These are phyloP conservation scores for Penicillium fimorum DNA, from an alignment of 495 filamentous ascomycete genomes.

Conservation along the genomic window DNA sequence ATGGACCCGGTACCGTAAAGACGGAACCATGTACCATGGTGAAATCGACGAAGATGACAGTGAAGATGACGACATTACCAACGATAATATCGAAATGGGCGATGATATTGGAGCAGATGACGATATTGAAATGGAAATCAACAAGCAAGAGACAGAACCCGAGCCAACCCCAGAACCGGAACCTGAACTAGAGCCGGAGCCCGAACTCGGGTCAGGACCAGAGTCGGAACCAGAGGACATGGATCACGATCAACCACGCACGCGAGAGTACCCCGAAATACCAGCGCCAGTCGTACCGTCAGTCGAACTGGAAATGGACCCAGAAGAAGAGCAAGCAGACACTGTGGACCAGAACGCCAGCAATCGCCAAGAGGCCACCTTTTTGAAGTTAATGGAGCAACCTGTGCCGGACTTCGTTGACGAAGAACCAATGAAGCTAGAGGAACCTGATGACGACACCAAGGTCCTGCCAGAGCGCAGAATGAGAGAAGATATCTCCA, in stretches of 20 bases:
- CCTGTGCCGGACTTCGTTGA: conserved; percentile 18
- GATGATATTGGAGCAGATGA: neutral
- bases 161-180: neutral
- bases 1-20: conserved; percentile 16
- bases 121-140: neutral
- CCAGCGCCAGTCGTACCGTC: conserved; percentile 8
- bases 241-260: neutral
- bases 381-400: conserved; percentile 54
- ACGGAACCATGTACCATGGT: conserved; percentile 3
- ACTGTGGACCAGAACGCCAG: conserved; percentile 50
- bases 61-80: conserved; percentile 19
- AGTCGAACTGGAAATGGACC: conserved; percentile 21
- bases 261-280: conserved; percentile 1
- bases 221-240: neutral
- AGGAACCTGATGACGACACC: conserved; percentile 18
- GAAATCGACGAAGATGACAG: conserved; percentile 21
- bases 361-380: conserved; percentile 51
- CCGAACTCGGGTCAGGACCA: conserved; percentile 5
- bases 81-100: conserved; percentile 20
- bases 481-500: conserved; percentile 30
- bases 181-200: conserved; percentile 15
- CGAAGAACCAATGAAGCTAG: conserved; percentile 10
- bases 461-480: conserved; percentile 27
- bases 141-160: neutral
- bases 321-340: conserved; percentile 55